Evolutionary conservation across 208 protist genomes (phyloP), one percentile per base, ranked within the genome.

Genomic region (Vickermania ingenoplastis): DNA sequence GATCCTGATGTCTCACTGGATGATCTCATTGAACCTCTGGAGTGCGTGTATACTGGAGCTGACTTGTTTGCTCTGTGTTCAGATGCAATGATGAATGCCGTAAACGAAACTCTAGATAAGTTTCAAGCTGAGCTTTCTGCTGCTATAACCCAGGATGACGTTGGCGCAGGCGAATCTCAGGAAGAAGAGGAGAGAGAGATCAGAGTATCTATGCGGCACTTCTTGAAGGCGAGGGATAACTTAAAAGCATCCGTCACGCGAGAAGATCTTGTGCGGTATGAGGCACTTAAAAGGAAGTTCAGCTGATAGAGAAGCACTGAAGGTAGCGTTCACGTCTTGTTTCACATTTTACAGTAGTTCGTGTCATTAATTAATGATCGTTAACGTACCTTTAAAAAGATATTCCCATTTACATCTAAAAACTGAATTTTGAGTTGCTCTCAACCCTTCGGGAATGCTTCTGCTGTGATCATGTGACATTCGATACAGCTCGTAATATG

Each of bases 31-130:
- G 72, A 77, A 53, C 79, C 81, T n/a, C 66, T 94, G 11, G 75
- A 83, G 11, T 70, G 80, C 22, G 69, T 83, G 11, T 98, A 97
- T 71, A 97, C 88, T 25, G 97, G 97, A 21, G 97, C 97, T 1
- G 97, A 99, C 68, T 80, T 98, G 49, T 95, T 93, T 30, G 86
- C 92, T 13, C 66, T 98, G 3, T 97, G 91, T 75, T 89, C 89
- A 3, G 96, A 98, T 68, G 95, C 96, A 1, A 92, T 96, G 72
- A 91, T 98, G 74, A 79, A 83, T 58, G 92, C 96, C 14, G 85
- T 99, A n/a, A 76, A 95, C 27, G 85, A 97, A 29, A 70, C 76
- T 25, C 60, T 94, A 3, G 73, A 86, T 53, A 27, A 60, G 17
- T 57, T 70, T 49, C 66, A 65, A n/a, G 30, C 45, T 17, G 48